phyloP scores from a whole-genome alignment of 805 yeast genomes.

The Babjeviella inositovora region DNA sequence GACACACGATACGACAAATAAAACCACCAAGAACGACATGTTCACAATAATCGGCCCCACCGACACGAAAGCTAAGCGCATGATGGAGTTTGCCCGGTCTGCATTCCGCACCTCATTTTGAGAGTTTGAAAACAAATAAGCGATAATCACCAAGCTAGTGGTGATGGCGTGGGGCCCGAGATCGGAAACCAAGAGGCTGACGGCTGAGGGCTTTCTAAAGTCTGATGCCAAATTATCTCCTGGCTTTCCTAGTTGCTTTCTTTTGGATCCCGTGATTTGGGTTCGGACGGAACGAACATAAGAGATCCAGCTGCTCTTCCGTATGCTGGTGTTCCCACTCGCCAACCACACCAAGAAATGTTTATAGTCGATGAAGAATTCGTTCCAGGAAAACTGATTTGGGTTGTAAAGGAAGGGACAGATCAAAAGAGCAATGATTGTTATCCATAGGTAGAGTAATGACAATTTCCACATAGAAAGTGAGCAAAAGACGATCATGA shows the following conservation, averaged over 20 bases:
- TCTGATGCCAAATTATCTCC: slow-evolving; percentile 23
- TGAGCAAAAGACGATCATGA: slow-evolving; percentile 39
- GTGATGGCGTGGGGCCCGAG: slow-evolving; percentile 18
- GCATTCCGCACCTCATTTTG: slow-evolving; percentile 24
- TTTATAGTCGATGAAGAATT: slow-evolving; percentile 56
- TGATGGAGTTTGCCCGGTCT: slow-evolving; percentile 19
- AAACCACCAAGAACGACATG: slow-evolving; percentile 8
- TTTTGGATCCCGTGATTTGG: slow-evolving; percentile 39
- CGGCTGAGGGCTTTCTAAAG: slow-evolving; percentile 30
- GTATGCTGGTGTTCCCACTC: slow-evolving; percentile 27
- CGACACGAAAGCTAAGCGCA: slow-evolving; percentile 25
- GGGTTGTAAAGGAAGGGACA: slow-evolving; percentile 71
- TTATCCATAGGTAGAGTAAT: slow-evolving; percentile 57
- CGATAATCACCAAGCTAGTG: slow-evolving; percentile 17
- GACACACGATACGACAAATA: slow-evolving; percentile 26
- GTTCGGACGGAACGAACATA: slow-evolving; percentile 34
- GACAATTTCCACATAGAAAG: slow-evolving; percentile 46
- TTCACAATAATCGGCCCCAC: slow-evolving; percentile 31
- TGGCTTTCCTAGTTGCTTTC: slow-evolving; percentile 15
- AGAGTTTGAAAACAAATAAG: slow-evolving; percentile 36
- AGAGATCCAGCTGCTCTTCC: slow-evolving; percentile 22
- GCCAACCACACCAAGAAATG: slow-evolving; percentile 34
- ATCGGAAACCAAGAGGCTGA: slow-evolving; percentile 22
- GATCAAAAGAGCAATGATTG: slow-evolving; percentile 44
- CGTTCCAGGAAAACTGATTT: slow-evolving; percentile 54